These are phyloP conservation scores for Biancaea sappan DNA, from an alignment of 306 rosid genomes.

Conservation along the genomic window DNA sequence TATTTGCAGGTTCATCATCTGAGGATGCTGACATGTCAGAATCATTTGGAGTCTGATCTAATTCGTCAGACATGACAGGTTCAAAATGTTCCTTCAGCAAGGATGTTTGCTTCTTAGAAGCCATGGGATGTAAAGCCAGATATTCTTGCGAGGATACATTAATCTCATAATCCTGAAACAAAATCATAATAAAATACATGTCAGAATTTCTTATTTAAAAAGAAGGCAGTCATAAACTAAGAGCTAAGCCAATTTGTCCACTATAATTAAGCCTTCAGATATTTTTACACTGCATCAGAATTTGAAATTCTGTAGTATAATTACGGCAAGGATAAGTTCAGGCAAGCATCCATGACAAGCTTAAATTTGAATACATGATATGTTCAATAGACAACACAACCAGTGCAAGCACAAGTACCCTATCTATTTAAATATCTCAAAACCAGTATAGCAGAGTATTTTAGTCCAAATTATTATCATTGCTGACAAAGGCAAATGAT, in stretches of 20 bases:
- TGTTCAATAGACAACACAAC: not conserved
- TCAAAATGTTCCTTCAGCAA: conserved; percentile 81
- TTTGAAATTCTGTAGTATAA: conserved; percentile 19
- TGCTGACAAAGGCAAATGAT: not conserved
- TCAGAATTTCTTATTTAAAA: conserved; percentile 14
- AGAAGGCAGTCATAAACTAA: not conserved
- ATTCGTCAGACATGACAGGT: conserved; percentile 67
- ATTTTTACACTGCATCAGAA: conserved; percentile 17
- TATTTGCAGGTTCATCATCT: conserved; percentile 48
- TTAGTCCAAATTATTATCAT: conserved; percentile 4
- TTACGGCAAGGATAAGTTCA: conserved; percentile 18
- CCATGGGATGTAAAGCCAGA: conserved; percentile 79
- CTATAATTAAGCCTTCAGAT: not conserved
- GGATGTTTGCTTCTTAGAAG: conserved; percentile 77
- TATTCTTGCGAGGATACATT: conserved; percentile 71
- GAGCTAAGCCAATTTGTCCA: conserved; percentile 5
- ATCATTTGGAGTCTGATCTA: conserved; percentile 51
- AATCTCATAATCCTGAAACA: conserved; percentile 71
- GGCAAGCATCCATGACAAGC: not conserved
- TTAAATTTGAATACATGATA: not conserved
- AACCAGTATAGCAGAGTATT: not conserved
- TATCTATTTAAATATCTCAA: not conserved
- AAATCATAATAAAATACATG: conserved; percentile 10
- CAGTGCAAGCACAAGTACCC: not conserved
- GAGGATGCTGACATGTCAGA: conserved; percentile 56